phyloP scores from a whole-genome alignment of 306 rosid genomes.

The Prunus mira region DNA sequence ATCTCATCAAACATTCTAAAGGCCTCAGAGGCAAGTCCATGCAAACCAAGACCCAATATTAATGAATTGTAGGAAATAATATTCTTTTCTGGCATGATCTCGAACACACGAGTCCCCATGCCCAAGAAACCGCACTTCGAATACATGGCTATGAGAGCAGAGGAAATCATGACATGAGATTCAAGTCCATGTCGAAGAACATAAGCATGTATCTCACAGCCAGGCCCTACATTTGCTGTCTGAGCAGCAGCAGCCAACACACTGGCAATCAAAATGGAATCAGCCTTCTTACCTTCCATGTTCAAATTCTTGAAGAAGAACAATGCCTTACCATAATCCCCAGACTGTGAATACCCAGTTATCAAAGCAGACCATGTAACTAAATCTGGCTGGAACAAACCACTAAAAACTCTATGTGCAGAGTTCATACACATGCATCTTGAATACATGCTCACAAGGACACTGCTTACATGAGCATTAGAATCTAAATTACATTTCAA shows the following conservation, averaged over 20 bases:
- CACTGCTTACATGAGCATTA: constrained; percentile 62
- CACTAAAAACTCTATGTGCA: constrained; percentile 56
- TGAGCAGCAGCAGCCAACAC: constrained; percentile 72
- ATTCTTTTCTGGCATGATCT: constrained; percentile 52
- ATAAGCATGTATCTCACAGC: constrained; percentile 69
- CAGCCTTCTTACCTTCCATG: constrained; percentile 51
- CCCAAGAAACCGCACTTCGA: constrained; percentile 71
- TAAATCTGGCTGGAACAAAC: constrained; percentile 65
- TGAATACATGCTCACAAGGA: constrained; percentile 77
- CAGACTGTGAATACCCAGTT: constrained; percentile 64
- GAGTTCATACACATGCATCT: constrained; percentile 64
- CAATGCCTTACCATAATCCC: constrained; percentile 51
- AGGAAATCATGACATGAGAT: constrained; percentile 65
- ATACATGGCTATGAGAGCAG: constrained; percentile 79
- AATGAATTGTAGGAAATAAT: constrained; percentile 69
- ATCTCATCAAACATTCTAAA: constrained; percentile 53
- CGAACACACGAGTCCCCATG: constrained; percentile 53
- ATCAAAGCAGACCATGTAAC: constrained; percentile 86
- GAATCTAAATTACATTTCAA: constrained; percentile 53
- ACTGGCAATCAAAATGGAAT: constrained; percentile 65
- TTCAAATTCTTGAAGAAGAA: constrained; percentile 54
- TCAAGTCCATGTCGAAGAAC: constrained; percentile 66
- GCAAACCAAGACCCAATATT: constrained; percentile 70
- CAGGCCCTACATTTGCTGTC: constrained; percentile 47
- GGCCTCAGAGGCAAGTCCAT: constrained; percentile 70